Evolutionary conservation across 345 rosid species (phyloP).

Genomic region (Syzygium jambos): DNA sequence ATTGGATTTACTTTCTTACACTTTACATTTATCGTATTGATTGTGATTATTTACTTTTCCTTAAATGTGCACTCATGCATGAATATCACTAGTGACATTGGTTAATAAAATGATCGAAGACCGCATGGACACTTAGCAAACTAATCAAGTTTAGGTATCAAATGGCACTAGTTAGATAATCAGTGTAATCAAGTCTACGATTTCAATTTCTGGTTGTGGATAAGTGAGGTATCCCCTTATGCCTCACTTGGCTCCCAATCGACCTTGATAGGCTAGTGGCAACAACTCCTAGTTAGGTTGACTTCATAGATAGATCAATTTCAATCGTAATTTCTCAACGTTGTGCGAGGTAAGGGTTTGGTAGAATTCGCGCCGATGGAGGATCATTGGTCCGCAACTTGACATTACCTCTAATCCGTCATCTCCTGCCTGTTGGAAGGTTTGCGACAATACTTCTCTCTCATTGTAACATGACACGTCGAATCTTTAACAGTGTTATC

Average conservation of each 20-base stretch:
- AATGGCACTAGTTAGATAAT: rapidly evolving
- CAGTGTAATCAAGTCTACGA: background rate
- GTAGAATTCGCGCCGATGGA: rapidly evolving
- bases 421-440: rapidly evolving
- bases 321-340: rapidly evolving
- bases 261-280: rapidly evolving
- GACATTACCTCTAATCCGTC: background rate
- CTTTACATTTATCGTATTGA: background rate
- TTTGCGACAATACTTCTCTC: too few species aligned
- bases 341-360: rapidly evolving
- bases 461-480: too few species aligned
- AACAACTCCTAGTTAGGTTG: background rate
- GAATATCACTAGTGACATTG: background rate
- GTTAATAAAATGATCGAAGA: background rate
- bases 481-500: too few species aligned
- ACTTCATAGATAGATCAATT: background rate
- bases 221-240: background rate
- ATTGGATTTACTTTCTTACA: background rate
- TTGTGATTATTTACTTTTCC: too few species aligned
- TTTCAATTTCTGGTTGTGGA: rapidly evolving
- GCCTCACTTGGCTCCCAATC: rapidly evolving
- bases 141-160: conserved; percentile 25
- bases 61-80: background rate
- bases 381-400: background rate
- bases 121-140: background rate